A percentile compares a stretch with the other conserved stretches of the same genome.
Evolutionary conservation across 768 basidiomycete species (phyloP).

Genomic region (Termitomyces sp.): DNA sequence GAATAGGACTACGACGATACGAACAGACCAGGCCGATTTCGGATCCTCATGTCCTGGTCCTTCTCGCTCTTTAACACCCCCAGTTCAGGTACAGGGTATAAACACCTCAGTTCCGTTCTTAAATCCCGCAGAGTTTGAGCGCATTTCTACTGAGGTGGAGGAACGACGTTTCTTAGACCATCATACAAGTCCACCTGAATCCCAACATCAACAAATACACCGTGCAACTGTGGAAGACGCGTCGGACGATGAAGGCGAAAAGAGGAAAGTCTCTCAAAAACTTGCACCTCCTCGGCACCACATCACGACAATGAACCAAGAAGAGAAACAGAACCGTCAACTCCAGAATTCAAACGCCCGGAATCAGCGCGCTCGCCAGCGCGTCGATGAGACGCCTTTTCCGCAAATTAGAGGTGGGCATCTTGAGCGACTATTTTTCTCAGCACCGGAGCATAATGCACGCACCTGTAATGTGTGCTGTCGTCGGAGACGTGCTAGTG

Average conservation of each 20-base stretch:
- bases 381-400: slow-evolving; percentile 51
- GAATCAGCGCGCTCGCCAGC: neutral
- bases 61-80: slow-evolving; percentile 8
- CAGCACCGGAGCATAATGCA: slow-evolving; percentile 69
- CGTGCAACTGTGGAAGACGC: slow-evolving; percentile 12
- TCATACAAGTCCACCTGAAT: neutral
- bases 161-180: slow-evolving; percentile 12
- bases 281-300: neutral
- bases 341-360: neutral
- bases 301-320: neutral
- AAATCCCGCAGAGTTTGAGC: slow-evolving; percentile 52
- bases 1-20: slow-evolving; percentile 49
- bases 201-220: neutral
- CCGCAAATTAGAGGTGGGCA: slow-evolving; percentile 78
- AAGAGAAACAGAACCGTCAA: neutral
- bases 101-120: slow-evolving; percentile 35
- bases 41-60: slow-evolving; percentile 32
- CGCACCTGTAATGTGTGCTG: slow-evolving; percentile 67
- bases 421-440: slow-evolving; percentile 79
- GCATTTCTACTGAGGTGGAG: slow-evolving; percentile 59
- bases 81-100: neutral
- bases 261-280: neutral
- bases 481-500: slow-evolving; percentile 30
- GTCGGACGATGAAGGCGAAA: slow-evolving; percentile 10
- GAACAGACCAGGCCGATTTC: slow-evolving; percentile 49